Base-by-base conservation (phyloP, 805 yeast species). In the Starmera amethionina region DNA sequence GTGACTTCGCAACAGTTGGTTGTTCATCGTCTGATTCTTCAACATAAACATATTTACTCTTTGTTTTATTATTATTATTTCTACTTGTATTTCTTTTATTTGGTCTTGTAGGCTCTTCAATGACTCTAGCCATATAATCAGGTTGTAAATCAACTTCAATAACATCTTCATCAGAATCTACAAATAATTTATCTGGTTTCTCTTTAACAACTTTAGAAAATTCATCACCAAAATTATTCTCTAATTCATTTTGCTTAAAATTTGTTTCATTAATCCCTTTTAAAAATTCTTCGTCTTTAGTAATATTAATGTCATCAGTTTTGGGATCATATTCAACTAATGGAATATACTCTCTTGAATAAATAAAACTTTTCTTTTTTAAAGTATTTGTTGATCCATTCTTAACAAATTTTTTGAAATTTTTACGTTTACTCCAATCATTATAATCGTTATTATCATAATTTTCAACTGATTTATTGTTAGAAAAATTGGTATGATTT, bases 351-450 rank as follows among this genome's bases (percentile, higher is more conserved):
- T 59, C 54, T 39, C 65, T 58, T 1, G 67, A 52, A 12, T 58
- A 50, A 22, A 56, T 38, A 34, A 50, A 52, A 5, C 55, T 56
- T 13, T 47, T 48, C 34, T 51, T 54, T 3, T 45, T 43, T 13
- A 50, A 40, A 5, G 44, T 38, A 8, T 39, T 38, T 6, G 34
- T 41, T 32, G 61, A 57, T 41, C 56, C 42, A 22, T 45, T 46
- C 38, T 65, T 66, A 3, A 55, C 56, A 51, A 69, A 69, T 5
- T 44, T 54, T 40, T 69, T 69, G 44, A 62, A 68, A 44, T 68
- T 67, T 42, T 59, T 65, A 11, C 70, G 45, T 1, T 52, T 56
- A 16, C 47, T 40, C 62, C 65, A 58, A 14, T 46, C 47, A 1
- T 22, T 22, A 22, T 22, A 7, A 22, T 22, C 7, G 7, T 22